Percentiles rank a stretch among this genome's conserved stretches.
phyloP scores from a whole-genome alignment of 257 asterid species.

The Craterostigma plantagineum region DNA sequence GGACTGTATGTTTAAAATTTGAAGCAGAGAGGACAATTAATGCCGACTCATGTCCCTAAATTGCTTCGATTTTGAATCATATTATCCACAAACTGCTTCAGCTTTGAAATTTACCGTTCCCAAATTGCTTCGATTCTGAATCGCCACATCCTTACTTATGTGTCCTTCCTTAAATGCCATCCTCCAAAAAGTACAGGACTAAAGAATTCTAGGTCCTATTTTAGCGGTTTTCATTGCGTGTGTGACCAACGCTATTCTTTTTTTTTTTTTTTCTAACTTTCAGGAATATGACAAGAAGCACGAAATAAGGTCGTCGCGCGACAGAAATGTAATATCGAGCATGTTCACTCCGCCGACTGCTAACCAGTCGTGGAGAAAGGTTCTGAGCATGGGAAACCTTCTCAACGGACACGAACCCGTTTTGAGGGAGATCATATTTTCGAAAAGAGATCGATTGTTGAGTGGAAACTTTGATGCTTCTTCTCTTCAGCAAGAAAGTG shows the following conservation, averaged over 20 bases:
- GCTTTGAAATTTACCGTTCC: too few species aligned
- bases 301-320: slow-evolving; percentile 21
- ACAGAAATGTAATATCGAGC: slow-evolving; percentile 41
- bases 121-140: too few species aligned
- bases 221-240: not conserved
- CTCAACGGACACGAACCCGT: slow-evolving; percentile 89
- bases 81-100: too few species aligned
- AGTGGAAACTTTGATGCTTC: slow-evolving; percentile 52
- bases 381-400: slow-evolving; percentile 88
- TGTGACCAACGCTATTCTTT: not conserved
- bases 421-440: slow-evolving; percentile 64
- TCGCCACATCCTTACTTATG: too few species aligned
- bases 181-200: too few species aligned
- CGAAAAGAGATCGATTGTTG: slow-evolving; percentile 43
- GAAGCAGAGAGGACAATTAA: too few species aligned
- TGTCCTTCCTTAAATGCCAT: too few species aligned
- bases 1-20: too few species aligned
- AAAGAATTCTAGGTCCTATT: not conserved
- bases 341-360: slow-evolving; percentile 81
- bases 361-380: slow-evolving; percentile 92
- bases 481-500: slow-evolving; percentile 30
- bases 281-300: slow-evolving; percentile 46
- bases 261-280: not conserved
- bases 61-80: too few species aligned
- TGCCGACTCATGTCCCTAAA: too few species aligned